Conservation (phyloP, 106 monocot genomes). For the Cymbidium sinense region DNA sequence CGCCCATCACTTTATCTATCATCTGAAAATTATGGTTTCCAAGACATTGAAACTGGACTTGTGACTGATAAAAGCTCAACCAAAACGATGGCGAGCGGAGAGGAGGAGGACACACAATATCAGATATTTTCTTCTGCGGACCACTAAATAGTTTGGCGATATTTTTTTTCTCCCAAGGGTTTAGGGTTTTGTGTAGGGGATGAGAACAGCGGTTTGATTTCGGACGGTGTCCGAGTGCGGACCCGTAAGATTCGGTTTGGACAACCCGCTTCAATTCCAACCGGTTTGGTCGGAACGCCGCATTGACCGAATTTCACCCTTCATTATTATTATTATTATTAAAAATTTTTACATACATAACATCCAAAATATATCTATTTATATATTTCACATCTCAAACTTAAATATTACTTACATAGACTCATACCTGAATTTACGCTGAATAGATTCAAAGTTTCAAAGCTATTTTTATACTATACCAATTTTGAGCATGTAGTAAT, state of each 20-base stretch:
- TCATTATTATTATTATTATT: not conserved
- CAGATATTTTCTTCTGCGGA: not conserved
- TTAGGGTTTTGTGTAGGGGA: conserved; percentile 1
- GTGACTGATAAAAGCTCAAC: not conserved
- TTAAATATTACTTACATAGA: too few species aligned
- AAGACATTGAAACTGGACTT: not conserved
- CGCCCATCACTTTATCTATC: not conserved
- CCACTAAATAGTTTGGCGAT: not conserved
- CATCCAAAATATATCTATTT: too few species aligned
- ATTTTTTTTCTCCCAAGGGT: not conserved
- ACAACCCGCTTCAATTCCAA: not conserved
- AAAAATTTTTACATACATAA: too few species aligned
- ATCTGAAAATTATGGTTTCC: not conserved
- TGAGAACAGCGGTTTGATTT: not conserved
- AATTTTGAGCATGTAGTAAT: too few species aligned
- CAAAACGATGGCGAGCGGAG: not conserved
- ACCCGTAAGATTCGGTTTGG: not conserved
- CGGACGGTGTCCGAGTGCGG: not conserved
- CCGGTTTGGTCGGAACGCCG: not conserved
- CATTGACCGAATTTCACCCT: too few species aligned
- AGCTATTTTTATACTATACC: too few species aligned
- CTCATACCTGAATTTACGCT: too few species aligned
- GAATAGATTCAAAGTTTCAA: too few species aligned
- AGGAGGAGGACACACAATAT: not conserved
- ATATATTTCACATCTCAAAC: too few species aligned